phyloP scores from a whole-genome alignment of 495 filamentous ascomycete genomes.

The Xylaria nigripes region DNA sequence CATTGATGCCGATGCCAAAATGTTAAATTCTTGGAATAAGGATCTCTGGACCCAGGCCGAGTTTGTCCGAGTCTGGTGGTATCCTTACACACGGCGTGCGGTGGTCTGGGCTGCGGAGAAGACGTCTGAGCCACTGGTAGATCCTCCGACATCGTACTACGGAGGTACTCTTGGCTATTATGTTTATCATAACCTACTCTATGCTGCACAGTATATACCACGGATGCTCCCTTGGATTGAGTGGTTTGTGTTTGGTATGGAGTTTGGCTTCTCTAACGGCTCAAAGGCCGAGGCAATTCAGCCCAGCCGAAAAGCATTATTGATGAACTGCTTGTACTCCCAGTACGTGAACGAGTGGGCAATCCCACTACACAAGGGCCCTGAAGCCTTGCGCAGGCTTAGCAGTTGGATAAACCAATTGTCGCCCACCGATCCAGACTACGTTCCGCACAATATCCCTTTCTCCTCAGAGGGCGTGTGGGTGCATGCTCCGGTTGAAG shows the following conservation, averaged over 20 bases:
- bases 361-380: constrained; percentile 77
- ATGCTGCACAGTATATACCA: constrained; percentile 67
- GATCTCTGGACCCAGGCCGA: constrained; percentile 76
- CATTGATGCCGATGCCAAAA: constrained; percentile 54
- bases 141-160: constrained; percentile 57
- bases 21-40: constrained; percentile 64
- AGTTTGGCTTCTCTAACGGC: constrained; percentile 78
- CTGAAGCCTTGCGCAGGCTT: constrained; percentile 77
- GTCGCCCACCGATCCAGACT: constrained; percentile 39
- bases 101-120: constrained; percentile 83
- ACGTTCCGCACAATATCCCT: constrained; percentile 63
- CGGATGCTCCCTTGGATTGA: constrained; percentile 76
- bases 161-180: constrained; percentile 73
- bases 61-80: constrained; percentile 94
- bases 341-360: constrained; percentile 99
- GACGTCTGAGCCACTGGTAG: constrained; percentile 41
- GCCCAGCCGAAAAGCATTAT: constrained; percentile 64
- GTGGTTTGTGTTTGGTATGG: constrained; percentile 91
- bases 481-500: constrained; percentile 90
- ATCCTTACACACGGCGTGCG: constrained; percentile 78
- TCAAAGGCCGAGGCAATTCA: constrained; percentile 63
- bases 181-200: constrained; percentile 82
- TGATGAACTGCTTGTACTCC: constrained; percentile 94
- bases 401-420: constrained; percentile 75
- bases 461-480: constrained; percentile 70